Conservation (phyloP, 1,284 basidiomycete genomes). For the Paramarasmius palmivorus region DNA sequence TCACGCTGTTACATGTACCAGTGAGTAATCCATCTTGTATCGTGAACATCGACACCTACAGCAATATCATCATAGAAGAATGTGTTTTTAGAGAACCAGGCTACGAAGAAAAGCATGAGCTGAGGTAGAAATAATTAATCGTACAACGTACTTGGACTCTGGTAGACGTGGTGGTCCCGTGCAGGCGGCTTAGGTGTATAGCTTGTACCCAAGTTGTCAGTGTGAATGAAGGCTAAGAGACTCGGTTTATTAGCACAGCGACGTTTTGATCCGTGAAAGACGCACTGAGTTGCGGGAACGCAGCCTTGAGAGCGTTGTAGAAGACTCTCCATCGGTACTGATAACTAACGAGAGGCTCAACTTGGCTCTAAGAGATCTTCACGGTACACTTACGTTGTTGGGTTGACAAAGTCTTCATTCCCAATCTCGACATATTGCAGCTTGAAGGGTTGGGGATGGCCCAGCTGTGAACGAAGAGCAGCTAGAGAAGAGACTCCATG, state of each 20-base stretch:
- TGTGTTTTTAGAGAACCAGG: constrained; percentile 61
- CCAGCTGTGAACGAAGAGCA: constrained; percentile 50
- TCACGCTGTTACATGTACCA: constrained; percentile 36
- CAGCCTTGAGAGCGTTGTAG: constrained; percentile 50
- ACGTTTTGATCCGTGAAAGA: not conserved
- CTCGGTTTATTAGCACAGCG: not conserved
- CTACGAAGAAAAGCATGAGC: constrained; percentile 22
- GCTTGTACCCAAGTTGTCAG: constrained; percentile 23
- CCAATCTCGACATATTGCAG: constrained; percentile 53
- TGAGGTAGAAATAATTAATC: not conserved
- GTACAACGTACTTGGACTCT: constrained; percentile 49
- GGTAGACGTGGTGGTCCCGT: constrained; percentile 69
- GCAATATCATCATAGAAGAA: constrained; percentile 62
- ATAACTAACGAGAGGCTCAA: constrained; percentile 38
- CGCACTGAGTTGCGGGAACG: constrained; percentile 65
- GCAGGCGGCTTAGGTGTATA: constrained; percentile 53
- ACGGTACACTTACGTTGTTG: not conserved
- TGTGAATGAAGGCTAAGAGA: too few relatives aligned
- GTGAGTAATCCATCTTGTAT: constrained; percentile 29
- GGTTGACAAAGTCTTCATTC: constrained; percentile 31
- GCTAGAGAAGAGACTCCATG: constrained; percentile 27
- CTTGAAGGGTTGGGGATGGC: constrained; percentile 49
- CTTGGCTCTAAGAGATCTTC: not conserved
- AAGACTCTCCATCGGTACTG: constrained; percentile 63
- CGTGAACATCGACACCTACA: constrained; percentile 27